Conservation (phyloP, 345 rosid genomes). For the Geranium rotundifolium region DNA sequence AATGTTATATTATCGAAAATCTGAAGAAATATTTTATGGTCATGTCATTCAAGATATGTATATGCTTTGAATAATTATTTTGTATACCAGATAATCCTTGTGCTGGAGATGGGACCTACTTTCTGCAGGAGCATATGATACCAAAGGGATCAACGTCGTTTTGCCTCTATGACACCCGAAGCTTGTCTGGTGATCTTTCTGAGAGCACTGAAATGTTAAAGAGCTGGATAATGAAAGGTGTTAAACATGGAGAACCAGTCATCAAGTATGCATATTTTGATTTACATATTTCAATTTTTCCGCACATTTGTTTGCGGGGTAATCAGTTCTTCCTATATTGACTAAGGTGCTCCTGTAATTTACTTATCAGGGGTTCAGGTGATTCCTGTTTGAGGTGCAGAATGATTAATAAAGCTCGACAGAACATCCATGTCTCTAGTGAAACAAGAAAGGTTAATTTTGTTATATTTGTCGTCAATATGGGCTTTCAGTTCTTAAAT, state of each 20-base stretch:
- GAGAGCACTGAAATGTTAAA: constrained; percentile 36
- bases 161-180: constrained; percentile 58
- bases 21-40: not conserved
- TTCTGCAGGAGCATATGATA: constrained; percentile 61
- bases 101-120: constrained; percentile 50
- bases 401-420: constrained; percentile 30
- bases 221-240: constrained; percentile 55
- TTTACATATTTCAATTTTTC: not conserved
- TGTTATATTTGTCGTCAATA: constrained; percentile 51
- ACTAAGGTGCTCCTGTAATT: constrained; percentile 8
- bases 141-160: constrained; percentile 57
- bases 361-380: constrained; percentile 45
- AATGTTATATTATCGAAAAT: constrained; percentile 2
- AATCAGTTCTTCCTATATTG: not conserved
- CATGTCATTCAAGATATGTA: no score
- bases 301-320: not conserved
- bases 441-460: constrained; percentile 45
- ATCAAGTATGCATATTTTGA: constrained; percentile 30
- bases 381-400: constrained; percentile 25
- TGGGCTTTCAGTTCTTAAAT: constrained; percentile 50
- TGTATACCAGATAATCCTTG: constrained; percentile 30
- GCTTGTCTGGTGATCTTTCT: constrained; percentile 29
- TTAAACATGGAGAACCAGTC: constrained; percentile 45
- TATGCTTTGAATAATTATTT: not conserved
- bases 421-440: constrained; percentile 14